Base-by-base conservation (phyloP, 1,284 basidiomycete genomes). In the Microbotryomycetes sp. region DNA sequence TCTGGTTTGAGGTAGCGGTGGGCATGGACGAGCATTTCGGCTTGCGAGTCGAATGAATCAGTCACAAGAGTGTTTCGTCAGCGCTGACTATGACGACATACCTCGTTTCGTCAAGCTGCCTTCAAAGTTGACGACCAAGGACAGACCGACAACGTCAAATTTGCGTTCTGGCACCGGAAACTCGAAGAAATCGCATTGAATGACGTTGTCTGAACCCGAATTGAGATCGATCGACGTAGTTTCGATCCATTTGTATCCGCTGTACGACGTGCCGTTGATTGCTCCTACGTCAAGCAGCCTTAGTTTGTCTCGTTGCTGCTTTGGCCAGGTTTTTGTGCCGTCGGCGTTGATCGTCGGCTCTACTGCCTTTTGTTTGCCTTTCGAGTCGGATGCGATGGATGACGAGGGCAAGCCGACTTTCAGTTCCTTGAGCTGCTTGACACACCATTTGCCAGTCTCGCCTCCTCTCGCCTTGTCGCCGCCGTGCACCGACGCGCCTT, bases 91-190 rank as follows among this genome's bases (percentile, higher is more conserved):
- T 13, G 49, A 5, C 41, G 18, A 3, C 67, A 45, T 45, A 67
- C 74, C 73, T 16, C 76, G 65, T 53, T 73, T 70, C 15, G 63
- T 52, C 1, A 78, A 61, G 46, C 73, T 72, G 21, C 77, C 77
- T 16, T 75, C 73, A 64, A 76, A 78, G 66, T 78, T 78, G 66
- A 78, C 60, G 21, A 78, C 77, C 23, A 78, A 70, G 45, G 73
- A 74, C 16, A 77, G 67, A 4, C 69, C 69, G 23, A 78, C 74
- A 49, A 77, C 68, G 61, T 77, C 75, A 59, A 67, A 78, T 31
- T 67, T 64, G 15, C 65, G 58, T 4, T 61, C 55, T 16, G 21
- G 35, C 5, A 55, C 26, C 9, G 73, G 66, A 50, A 64, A 76
- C 41, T 76, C 72, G 61, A 77, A 76, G 64, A 78, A 78, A 68